Conservation (phyloP, 176 grass and related monocot species). For the Guadua angustifolia region DNA sequence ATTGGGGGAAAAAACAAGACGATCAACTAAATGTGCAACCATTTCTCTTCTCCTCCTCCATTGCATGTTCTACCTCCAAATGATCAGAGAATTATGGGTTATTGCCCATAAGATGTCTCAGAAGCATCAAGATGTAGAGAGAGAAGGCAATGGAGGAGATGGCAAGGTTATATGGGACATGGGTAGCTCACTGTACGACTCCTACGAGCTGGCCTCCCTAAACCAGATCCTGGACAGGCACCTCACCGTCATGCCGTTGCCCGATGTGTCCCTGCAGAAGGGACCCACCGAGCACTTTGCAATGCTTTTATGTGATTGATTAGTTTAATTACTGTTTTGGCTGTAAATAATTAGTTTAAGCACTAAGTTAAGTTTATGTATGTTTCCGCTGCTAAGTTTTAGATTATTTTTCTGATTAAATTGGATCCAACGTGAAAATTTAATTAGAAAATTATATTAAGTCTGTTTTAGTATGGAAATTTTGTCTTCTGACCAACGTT, state of each 20-base stretch:
- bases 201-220: constrained; percentile 71
- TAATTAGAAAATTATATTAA: no score
- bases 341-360: no score
- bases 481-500: no score
- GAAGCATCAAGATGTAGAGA: neutral
- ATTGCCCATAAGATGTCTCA: constrained; percentile 26
- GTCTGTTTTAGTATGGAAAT: no score
- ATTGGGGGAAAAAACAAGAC: neutral
- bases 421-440: no score
- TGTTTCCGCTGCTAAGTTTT: no score
- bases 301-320: no score
- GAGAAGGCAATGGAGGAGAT: neutral
- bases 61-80: constrained; percentile 25
- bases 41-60: constrained; percentile 7
- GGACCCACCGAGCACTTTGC: neutral
- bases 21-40: neutral
- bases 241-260: neutral
- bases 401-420: no score
- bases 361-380: no score
- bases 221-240: constrained; percentile 55
- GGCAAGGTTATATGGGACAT: constrained; percentile 56
- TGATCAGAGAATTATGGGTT: neutral
- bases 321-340: no score
- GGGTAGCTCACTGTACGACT: constrained; percentile 78
- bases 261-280: no score